These are phyloP conservation scores for Kwoniella shivajii DNA, from an alignment of 1,284 basidiomycete genomes.

Conservation along the genomic window DNA sequence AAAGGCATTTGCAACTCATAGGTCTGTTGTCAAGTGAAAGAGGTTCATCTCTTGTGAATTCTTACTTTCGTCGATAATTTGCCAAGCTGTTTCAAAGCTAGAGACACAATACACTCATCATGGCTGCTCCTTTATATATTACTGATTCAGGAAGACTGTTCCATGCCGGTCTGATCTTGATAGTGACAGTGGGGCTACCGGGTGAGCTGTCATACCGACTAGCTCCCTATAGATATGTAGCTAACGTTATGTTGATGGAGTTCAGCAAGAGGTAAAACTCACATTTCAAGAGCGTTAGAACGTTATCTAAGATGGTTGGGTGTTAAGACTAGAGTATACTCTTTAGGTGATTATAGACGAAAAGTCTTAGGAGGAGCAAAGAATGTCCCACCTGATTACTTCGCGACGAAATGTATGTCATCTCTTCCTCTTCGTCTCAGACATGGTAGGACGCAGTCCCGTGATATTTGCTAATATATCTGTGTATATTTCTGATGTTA, in stretches of 20 bases:
- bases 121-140: constrained; percentile 85
- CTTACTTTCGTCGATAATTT: no score
- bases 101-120: no score
- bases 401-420: constrained; percentile 67
- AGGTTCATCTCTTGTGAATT: no score
- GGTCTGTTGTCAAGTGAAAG: no score
- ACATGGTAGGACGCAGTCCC: no score
- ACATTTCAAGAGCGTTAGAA: constrained; percentile 92
- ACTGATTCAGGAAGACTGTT: constrained; percentile 74
- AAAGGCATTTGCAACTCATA: no score
- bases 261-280: constrained; percentile 86
- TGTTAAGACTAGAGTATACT: constrained; percentile 91
- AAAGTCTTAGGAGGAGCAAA: constrained; percentile 86
- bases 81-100: no score
- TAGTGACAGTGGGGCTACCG: constrained; percentile 87
- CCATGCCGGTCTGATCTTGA: constrained; percentile 92
- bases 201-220: constrained; percentile 42
- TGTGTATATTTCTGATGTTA: no score
- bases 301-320: constrained; percentile 97
- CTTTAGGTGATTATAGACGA: constrained; percentile 90
- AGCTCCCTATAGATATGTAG: background rate
- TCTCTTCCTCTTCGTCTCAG: no score
- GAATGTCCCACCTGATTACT: constrained; percentile 88
- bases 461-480: no score
- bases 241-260: background rate